Percentiles rank a stretch among this genome's conserved stretches.
These are phyloP conservation scores for Vaccinium macrocarpon DNA, from an alignment of 148 eudicot species.

Conservation along the genomic window DNA sequence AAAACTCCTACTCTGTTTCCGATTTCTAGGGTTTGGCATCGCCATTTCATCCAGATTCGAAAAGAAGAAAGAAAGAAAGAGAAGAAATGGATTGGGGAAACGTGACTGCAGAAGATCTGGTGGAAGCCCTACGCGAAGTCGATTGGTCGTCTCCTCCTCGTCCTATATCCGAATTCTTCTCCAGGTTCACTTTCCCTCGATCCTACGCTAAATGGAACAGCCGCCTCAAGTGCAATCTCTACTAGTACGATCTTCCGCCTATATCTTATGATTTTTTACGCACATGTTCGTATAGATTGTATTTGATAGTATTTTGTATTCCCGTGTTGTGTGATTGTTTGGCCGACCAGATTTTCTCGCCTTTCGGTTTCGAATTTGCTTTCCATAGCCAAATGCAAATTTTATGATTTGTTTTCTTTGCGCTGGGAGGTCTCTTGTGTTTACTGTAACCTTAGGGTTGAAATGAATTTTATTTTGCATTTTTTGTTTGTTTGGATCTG, in stretches of 20 bases:
- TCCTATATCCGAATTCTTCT: conserved; percentile 75
- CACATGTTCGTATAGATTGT: neutral
- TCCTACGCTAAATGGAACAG: conserved; percentile 75
- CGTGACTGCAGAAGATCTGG: conserved; percentile 85
- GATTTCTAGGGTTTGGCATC: conserved; percentile 9
- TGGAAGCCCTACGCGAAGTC: conserved; percentile 80
- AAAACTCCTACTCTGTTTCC: neutral
- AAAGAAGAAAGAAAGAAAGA: neutral
- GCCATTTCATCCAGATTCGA: neutral
- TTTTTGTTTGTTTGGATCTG: neutral
- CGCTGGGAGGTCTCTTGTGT: neutral
- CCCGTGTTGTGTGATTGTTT: neutral
- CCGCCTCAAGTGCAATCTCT: conserved; percentile 95
- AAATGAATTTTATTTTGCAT: neutral
- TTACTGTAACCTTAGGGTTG: neutral
- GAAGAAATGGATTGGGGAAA: conserved; percentile 77
- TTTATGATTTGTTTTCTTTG: neutral
- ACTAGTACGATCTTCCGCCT: conserved; percentile 54
- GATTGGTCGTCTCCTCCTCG: conserved; percentile 98
- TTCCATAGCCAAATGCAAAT: neutral
- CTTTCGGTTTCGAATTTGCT: neutral
- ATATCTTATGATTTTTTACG: neutral
- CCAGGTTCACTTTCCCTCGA: conserved; percentile 79
- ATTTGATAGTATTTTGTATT: neutral
- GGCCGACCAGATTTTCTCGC: no score